Evolutionary conservation across 306 rosid genomes (phyloP).

Genomic region (Delonix regia): DNA sequence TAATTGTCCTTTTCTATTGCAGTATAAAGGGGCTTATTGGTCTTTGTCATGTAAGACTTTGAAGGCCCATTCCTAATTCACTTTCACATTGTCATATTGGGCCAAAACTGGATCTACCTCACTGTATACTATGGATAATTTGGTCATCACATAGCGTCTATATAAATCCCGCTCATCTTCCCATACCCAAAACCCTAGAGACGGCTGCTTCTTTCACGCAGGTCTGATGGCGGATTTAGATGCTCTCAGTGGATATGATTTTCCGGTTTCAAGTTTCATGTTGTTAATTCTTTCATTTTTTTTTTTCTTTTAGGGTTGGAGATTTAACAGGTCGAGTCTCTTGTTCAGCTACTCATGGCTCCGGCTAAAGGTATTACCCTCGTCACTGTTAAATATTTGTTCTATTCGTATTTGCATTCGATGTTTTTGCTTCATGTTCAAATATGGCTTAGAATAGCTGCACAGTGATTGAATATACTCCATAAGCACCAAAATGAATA

Average conservation of each 20-base stretch:
- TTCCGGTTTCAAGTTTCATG: background rate
- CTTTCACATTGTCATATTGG: background rate
- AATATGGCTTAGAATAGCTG: background rate
- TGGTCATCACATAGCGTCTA: background rate
- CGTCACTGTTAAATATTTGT: background rate
- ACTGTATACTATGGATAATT: background rate
- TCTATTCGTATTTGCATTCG: background rate
- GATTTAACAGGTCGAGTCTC: constrained; percentile 33
- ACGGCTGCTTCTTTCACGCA: background rate
- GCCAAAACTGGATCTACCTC: background rate
- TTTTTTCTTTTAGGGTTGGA: constrained; percentile 19
- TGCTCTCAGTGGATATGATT: background rate
- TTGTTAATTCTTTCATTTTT: background rate
- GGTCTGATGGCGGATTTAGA: constrained; percentile 16
- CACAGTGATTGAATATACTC: background rate
- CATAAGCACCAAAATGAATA: background rate
- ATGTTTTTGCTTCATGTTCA: background rate
- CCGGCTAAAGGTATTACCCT: constrained; percentile 56
- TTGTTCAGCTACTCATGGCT: constrained; percentile 52
- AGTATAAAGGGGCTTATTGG: background rate
- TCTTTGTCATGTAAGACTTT: background rate
- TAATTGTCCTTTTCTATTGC: background rate
- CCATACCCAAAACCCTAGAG: constrained; percentile 38
- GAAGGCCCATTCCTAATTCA: background rate
- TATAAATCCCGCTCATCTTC: background rate